These are phyloP conservation scores for Butyriboletus loyo DNA, from an alignment of 768 basidiomycete genomes.

Conservation along the genomic window DNA sequence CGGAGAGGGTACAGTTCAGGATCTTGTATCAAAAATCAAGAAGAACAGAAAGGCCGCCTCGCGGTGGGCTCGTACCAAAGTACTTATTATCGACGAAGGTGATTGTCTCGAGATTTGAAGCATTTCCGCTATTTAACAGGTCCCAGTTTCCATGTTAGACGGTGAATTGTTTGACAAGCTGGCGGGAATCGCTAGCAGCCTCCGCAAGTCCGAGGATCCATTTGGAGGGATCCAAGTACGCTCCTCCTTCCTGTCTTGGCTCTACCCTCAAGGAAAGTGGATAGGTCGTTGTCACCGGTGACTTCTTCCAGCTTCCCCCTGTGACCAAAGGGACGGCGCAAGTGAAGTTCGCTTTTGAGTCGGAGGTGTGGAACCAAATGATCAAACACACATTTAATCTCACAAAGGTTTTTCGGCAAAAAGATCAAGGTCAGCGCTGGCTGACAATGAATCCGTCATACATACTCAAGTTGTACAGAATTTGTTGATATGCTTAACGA, in stretches of 20 bases:
- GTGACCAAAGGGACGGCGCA: slow-evolving; percentile 59
- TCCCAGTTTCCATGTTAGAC: slow-evolving; percentile 94
- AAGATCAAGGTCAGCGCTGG: slow-evolving; percentile 68
- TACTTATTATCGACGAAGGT: slow-evolving; percentile 85
- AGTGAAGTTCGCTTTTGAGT: slow-evolving; percentile 93
- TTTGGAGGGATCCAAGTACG: slow-evolving; percentile 93
- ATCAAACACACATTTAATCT: slow-evolving; percentile 87
- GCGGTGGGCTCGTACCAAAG: slow-evolving; percentile 83
- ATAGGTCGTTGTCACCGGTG: slow-evolving; percentile 89
- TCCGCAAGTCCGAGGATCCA: slow-evolving; percentile 64
- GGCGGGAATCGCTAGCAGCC: slow-evolving; percentile 57
- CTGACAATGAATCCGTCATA: not conserved
- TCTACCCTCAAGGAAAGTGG: not conserved
- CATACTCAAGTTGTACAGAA: slow-evolving; percentile 41
- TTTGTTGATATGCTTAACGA: slow-evolving; percentile 98
- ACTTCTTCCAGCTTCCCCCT: slow-evolving; percentile 98
- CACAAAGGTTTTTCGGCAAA: slow-evolving; percentile 93
- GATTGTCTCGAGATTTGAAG: not conserved
- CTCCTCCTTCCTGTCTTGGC: not conserved
- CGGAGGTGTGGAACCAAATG: slow-evolving; percentile 66
- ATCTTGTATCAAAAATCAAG: slow-evolving; percentile 61
- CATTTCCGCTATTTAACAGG: not conserved
- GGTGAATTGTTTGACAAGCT: slow-evolving; percentile 92
- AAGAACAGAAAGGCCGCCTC: slow-evolving; percentile 81
- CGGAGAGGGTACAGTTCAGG: slow-evolving; percentile 61